Evolutionary conservation across 768 basidiomycete genomes (phyloP).

Genomic region (Amanita rubescens): DNA sequence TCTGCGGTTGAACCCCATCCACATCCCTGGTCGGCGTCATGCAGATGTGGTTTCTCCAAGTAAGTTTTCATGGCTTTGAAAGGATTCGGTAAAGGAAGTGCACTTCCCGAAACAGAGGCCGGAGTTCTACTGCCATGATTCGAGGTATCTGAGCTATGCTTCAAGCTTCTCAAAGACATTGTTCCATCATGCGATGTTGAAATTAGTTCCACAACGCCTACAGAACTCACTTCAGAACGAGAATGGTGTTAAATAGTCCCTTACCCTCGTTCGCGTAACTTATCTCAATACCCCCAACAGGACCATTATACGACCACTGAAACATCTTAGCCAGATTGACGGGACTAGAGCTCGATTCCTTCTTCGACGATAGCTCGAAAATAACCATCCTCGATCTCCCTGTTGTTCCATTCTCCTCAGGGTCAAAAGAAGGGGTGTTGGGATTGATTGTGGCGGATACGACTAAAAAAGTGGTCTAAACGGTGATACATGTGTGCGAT

Average conservation of each 20-base stretch:
- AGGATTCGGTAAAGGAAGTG: slow-evolving; percentile 51
- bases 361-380: slow-evolving; percentile 27
- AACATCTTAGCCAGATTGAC: slow-evolving; percentile 39
- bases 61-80: slow-evolving; percentile 52
- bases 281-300: slow-evolving; percentile 37
- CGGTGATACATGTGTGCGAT: neutral
- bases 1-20: slow-evolving; percentile 15
- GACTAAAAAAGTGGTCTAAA: slow-evolving; percentile 34
- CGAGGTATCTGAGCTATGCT: slow-evolving; percentile 1
- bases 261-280: slow-evolving; percentile 41
- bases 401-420: slow-evolving; percentile 20
- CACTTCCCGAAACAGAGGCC: slow-evolving; percentile 23
- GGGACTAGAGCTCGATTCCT: slow-evolving; percentile 23
- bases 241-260: slow-evolving; percentile 8
- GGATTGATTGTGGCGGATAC: slow-evolving; percentile 39
- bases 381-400: slow-evolving; percentile 33
- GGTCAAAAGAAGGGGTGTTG: slow-evolving; percentile 22
- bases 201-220: neutral
- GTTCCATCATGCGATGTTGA: neutral
- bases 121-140: slow-evolving; percentile 15
- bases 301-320: slow-evolving; percentile 49
- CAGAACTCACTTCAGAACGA: slow-evolving; percentile 6
- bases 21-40: slow-evolving; percentile 12
- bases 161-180: neutral
- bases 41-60: slow-evolving; percentile 32